Base-by-base conservation (phyloP, 2,329 filamentous ascomycete genomes). In the Cordyceps sp. region DNA sequence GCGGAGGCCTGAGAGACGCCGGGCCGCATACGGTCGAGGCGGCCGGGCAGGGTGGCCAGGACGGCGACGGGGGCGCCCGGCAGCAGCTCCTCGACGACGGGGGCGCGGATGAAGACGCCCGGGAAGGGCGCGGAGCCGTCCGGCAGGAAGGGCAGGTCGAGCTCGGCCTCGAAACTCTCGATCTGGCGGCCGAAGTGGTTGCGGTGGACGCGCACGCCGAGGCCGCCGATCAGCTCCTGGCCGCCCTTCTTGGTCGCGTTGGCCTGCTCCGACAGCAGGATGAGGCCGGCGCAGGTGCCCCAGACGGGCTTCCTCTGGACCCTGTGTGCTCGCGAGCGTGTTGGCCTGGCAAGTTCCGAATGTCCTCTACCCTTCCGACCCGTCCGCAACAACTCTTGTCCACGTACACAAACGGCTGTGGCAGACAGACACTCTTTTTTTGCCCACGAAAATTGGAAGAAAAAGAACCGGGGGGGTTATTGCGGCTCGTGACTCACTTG, bases 161-260 rank as follows among this genome's bases (percentile, higher is more conserved):
- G 54, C 29, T 73, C 67, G 0, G 78, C 74, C 46, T 90, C 74
- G 53, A 96, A 96, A 49, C 81, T 92, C 56, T 96, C 84, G 12
- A 80, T 78, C 55, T 98, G 90, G 33, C 88, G 72, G 4, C 90
- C 90, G 48, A 94, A 98, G 53, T 94, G 84, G 49, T 96, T 98
- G 29, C 90, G 70, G 48, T 92, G 85, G 21, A 96, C 86, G 29
- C 83, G 68, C 23, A 98, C 86, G 47, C 85, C 78, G 24, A 98
- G 66, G 3, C 90, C 90, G 12, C 90, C 90, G 39, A 98, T 84
- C 33, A 96, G 67, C 37, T 93, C 84, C 54, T 96, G 90, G 0
- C 88, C 88, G 27, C 84, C 85, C 46, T 80, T 76, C 52, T 94
- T 96, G 24, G 82, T 85, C 39, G 78, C 72, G 52, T 88, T 93